phyloP scores from a whole-genome alignment of 2,329 filamentous ascomycete genomes.

The Aspergillus ochraceus region DNA sequence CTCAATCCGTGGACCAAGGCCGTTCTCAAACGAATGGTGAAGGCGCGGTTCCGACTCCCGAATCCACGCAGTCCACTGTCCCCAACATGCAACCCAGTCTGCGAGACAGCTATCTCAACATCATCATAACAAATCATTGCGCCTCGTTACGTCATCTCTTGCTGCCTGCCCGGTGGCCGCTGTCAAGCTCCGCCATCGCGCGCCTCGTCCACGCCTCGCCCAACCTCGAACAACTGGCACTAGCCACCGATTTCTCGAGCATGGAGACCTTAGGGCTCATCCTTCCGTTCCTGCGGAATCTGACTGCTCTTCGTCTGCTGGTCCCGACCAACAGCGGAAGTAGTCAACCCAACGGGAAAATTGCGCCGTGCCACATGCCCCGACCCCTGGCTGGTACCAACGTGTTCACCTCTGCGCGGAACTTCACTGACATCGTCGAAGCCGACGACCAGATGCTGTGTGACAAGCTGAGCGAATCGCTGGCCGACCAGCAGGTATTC shows the following conservation, averaged over 20 bases:
- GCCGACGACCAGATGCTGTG: slow-evolving; percentile 36
- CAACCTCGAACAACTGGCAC: slow-evolving; percentile 59
- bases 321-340: slow-evolving; percentile 29
- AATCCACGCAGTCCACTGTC: slow-evolving; percentile 24
- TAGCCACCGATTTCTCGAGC: slow-evolving; percentile 47
- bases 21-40: slow-evolving; percentile 16
- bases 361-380: background rate
- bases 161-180: slow-evolving; percentile 56
- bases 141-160: slow-evolving; percentile 56
- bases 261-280: slow-evolving; percentile 41
- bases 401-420: slow-evolving; percentile 17
- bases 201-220: slow-evolving; percentile 56
- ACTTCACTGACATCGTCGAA: slow-evolving; percentile 37
- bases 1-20: slow-evolving; percentile 23
- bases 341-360: slow-evolving; percentile 7
- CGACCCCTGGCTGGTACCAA: background rate
- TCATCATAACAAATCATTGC: slow-evolving; percentile 53
- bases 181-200: slow-evolving; percentile 50
- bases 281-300: slow-evolving; percentile 42
- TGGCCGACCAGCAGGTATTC: slow-evolving; percentile 35
- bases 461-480: slow-evolving; percentile 29
- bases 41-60: slow-evolving; percentile 24
- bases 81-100: slow-evolving; percentile 33
- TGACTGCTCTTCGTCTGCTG: slow-evolving; percentile 42
- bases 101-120: slow-evolving; percentile 51